These are phyloP conservation scores for Mucor indicus DNA, from an alignment of 371 early-diverging fungal species.

Conservation along the genomic window DNA sequence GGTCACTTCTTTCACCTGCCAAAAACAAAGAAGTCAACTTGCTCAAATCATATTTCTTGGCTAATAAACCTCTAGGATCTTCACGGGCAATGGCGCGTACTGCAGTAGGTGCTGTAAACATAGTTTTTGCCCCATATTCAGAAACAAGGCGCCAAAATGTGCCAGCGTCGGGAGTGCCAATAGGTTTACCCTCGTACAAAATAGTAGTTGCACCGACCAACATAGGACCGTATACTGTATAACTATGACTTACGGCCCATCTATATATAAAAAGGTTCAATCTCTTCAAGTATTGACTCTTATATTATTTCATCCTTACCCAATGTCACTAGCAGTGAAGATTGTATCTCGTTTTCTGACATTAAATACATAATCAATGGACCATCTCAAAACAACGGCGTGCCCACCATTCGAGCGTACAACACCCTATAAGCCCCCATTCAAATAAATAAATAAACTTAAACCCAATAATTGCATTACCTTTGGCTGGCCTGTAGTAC, in stretches of 20 bases:
- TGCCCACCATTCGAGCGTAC: conserved; percentile 90
- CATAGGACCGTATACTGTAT: conserved; percentile 90
- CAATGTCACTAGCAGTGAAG: conserved; percentile 88
- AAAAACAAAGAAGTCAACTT: conserved; percentile 71
- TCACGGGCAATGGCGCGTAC: conserved; percentile 82
- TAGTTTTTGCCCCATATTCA: conserved; percentile 74
- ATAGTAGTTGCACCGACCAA: conserved; percentile 83
- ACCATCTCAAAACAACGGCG: conserved; percentile 76
- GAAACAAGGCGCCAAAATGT: conserved; percentile 79
- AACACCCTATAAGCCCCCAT: conserved; percentile 64
- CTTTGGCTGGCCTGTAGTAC: conserved; percentile 83
- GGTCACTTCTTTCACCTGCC: conserved; percentile 91
- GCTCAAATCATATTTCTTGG: conserved; percentile 59
- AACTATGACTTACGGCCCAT: conserved; percentile 94
- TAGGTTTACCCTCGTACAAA: conserved; percentile 89
- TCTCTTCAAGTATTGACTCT: not conserved
- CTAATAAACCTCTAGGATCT: conserved; percentile 62
- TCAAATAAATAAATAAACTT: not conserved
- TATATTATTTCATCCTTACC: conserved; percentile 24
- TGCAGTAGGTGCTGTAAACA: conserved; percentile 95
- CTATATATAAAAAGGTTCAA: conserved; percentile 5
- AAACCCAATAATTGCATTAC: conserved; percentile 13
- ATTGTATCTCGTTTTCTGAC: conserved; percentile 69
- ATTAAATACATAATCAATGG: conserved; percentile 79
- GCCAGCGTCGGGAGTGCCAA: conserved; percentile 79